A percentile compares a stretch with the other conserved stretches of the same genome.
These are phyloP conservation scores for Lachnellula willkommii DNA, from an alignment of 2,329 filamentous ascomycete genomes.

Conservation along the genomic window DNA sequence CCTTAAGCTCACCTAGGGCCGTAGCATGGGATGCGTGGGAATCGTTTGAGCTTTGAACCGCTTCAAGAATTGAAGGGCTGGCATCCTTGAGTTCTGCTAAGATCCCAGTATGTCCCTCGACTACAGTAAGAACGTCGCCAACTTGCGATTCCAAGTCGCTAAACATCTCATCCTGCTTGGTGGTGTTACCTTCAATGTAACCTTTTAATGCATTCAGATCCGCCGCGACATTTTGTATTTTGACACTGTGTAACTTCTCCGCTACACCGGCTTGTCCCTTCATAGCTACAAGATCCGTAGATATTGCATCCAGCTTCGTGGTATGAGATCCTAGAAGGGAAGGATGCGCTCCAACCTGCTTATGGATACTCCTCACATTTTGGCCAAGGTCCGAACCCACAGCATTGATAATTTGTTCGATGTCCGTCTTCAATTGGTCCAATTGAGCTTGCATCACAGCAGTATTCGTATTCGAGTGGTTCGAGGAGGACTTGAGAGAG, in stretches of 20 bases:
- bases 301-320: slow-evolving; percentile 23
- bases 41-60: slow-evolving; percentile 23
- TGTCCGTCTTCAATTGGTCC: slow-evolving; percentile 28
- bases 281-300: slow-evolving; percentile 19
- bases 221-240: slow-evolving; percentile 19
- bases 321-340: slow-evolving; percentile 20
- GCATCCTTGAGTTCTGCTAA: slow-evolving; percentile 21
- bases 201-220: slow-evolving; percentile 20
- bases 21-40: slow-evolving; percentile 19
- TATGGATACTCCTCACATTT: slow-evolving; percentile 22
- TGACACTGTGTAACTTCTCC: slow-evolving; percentile 1
- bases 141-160: slow-evolving; percentile 18
- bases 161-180: slow-evolving; percentile 14
- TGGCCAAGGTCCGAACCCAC: slow-evolving; percentile 23
- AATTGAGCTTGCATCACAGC: slow-evolving; percentile 28
- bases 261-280: slow-evolving; percentile 17
- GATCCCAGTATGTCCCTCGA: slow-evolving; percentile 18
- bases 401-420: slow-evolving; percentile 22
- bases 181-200: slow-evolving; percentile 15
- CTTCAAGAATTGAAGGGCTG: slow-evolving; percentile 19
- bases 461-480: slow-evolving; percentile 22
- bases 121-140: slow-evolving; percentile 12
- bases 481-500: slow-evolving; percentile 17
- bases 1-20: slow-evolving; percentile 19
- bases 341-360: slow-evolving; percentile 13